A percentile compares a stretch with the other conserved stretches of the same genome.
Conservation (phyloP, 306 rosid species). For the Ormosia semicastrata region DNA sequence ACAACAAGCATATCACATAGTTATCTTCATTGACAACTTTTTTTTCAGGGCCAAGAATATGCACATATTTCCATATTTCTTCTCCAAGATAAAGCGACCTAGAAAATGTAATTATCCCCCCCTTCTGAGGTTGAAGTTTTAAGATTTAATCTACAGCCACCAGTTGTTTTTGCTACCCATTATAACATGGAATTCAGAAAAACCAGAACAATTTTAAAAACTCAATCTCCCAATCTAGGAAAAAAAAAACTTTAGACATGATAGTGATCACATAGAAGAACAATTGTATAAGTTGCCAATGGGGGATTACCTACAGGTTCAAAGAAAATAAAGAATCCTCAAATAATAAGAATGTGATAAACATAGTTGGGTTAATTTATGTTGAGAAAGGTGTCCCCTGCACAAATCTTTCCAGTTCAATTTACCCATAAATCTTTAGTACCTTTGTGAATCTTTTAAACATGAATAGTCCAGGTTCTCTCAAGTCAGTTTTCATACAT, state of each 20-base stretch:
- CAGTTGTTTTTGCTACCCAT: not conserved
- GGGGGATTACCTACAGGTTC: not conserved
- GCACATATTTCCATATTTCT: not conserved
- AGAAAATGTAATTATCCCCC: not conserved
- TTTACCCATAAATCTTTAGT: not conserved
- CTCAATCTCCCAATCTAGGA: too few relatives aligned
- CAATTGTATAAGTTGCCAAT: not conserved
- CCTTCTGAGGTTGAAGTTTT: not conserved
- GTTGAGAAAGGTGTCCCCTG: not conserved
- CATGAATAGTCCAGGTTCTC: not conserved
- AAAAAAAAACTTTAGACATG: not conserved
- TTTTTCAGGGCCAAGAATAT: not conserved
- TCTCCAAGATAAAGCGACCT: not conserved
- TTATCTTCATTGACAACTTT: not conserved
- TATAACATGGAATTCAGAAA: not conserved
- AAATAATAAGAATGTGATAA: not conserved
- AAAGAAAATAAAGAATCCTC: not conserved
- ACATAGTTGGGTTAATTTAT: not conserved
- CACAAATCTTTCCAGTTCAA: not conserved
- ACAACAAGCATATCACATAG: slow-evolving; percentile 17
- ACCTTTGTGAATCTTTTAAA: not conserved
- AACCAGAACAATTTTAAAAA: too few relatives aligned
- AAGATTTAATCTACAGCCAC: not conserved
- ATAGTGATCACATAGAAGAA: not conserved
- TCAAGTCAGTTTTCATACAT: not conserved